phyloP scores from a whole-genome alignment of 768 basidiomycete genomes.

The Xerocomellus amylosporus region DNA sequence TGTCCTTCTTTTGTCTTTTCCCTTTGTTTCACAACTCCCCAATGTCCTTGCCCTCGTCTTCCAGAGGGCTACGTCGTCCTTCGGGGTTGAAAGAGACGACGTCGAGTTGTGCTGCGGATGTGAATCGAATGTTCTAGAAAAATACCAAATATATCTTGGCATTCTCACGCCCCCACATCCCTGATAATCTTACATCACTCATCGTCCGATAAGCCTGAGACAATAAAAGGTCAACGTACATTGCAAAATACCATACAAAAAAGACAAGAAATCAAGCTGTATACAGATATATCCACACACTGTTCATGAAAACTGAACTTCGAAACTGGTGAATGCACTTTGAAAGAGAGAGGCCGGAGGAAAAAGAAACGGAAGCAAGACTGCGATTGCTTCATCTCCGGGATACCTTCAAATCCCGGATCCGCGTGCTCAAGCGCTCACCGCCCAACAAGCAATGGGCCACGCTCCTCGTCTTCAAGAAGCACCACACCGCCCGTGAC shows the following conservation, averaged over 20 bases:
- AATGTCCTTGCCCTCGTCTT: not conserved
- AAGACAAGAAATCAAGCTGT: not conserved
- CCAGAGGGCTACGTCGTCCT: not conserved
- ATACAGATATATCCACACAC: constrained; percentile 4
- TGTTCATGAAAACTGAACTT: not conserved
- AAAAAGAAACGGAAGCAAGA: not conserved
- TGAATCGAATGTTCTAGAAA: constrained; percentile 29
- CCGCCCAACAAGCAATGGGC: constrained; percentile 61
- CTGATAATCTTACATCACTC: constrained; percentile 5
- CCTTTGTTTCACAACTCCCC: not conserved
- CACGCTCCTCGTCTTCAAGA: constrained; percentile 84
- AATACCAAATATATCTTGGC: constrained; percentile 11
- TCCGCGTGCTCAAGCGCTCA: constrained; percentile 10
- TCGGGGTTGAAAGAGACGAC: not conserved
- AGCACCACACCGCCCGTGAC: constrained; percentile 50
- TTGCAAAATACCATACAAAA: constrained; percentile 7
- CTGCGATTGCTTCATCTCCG: not conserved
- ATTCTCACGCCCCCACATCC: constrained; percentile 13
- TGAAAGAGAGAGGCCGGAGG: not conserved
- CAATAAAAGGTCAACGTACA: not conserved
- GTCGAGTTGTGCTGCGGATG: constrained; percentile 3
- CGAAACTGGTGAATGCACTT: not conserved
- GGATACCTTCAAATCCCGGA: not conserved
- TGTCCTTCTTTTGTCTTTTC: not conserved
- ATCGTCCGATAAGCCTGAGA: not conserved